Evolutionary conservation across 2,329 filamentous ascomycete species (phyloP).

Genomic region (Colletotrichum sp.): DNA sequence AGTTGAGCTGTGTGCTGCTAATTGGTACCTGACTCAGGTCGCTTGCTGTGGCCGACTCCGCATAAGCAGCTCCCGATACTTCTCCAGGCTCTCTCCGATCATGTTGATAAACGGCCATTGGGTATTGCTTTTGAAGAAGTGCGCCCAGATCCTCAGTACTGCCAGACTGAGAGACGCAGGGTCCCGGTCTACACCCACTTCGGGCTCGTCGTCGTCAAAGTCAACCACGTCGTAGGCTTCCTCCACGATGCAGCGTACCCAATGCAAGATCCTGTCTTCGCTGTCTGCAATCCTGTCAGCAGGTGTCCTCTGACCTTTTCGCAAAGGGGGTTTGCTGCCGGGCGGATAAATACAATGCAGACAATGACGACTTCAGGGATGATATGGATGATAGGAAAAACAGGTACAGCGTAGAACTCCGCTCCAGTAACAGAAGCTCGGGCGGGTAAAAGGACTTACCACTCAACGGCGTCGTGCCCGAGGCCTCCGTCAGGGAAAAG

Average conservation of each 20-base stretch:
- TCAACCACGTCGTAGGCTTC: conserved; percentile 45
- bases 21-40: neutral
- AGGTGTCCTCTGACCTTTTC: no score
- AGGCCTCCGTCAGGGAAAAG: conserved; percentile 27
- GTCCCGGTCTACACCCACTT: conserved; percentile 20
- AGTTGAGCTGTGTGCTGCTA: neutral
- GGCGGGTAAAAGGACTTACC: conserved; percentile 23
- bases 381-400: neutral
- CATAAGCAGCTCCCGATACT: conserved; percentile 33
- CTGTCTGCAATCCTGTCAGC: conserved; percentile 30
- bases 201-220: conserved; percentile 39
- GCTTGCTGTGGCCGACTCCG: neutral
- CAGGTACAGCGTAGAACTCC: neutral
- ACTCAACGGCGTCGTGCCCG: conserved; percentile 26
- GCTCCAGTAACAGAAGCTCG: neutral
- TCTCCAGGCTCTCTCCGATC: conserved; percentile 43
- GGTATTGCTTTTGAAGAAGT: conserved; percentile 51
- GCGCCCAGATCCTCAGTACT: conserved; percentile 49
- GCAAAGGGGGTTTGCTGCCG: fast-evolving
- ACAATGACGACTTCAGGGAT: neutral
- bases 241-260: conserved; percentile 50
- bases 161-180: conserved; percentile 39
- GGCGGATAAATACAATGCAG: neutral
- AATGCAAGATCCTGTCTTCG: conserved; percentile 50
- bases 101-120: conserved; percentile 54